phyloP scores from a whole-genome alignment of 179 eudicot species.

The Sideroxylon spinosum region DNA sequence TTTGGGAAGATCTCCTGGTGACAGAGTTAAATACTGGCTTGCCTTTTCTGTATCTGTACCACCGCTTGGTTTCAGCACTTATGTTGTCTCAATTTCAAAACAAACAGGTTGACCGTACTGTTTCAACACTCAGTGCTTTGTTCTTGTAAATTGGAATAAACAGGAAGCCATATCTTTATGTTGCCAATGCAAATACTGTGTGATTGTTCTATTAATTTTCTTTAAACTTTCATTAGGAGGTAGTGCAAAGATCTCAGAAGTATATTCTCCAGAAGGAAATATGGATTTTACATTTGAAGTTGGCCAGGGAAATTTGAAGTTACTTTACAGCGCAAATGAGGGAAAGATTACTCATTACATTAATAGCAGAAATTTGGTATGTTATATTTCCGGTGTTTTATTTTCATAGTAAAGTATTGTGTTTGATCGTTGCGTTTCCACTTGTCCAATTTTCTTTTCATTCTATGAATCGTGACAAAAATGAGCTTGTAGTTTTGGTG shows the following conservation, averaged over 20 bases:
- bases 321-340: constrained; percentile 42
- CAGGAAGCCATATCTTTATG: background rate
- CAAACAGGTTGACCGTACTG: constrained; percentile 44
- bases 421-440: constrained; percentile 1
- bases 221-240: constrained; percentile 16
- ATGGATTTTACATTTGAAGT: constrained; percentile 43
- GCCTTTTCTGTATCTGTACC: constrained; percentile 82
- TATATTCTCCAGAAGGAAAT: constrained; percentile 34
- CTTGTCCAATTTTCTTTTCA: constrained; percentile 5
- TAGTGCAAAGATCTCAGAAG: constrained; percentile 44
- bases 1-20: constrained; percentile 46
- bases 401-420: background rate
- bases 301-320: constrained; percentile 84
- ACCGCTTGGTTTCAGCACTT: constrained; percentile 94
- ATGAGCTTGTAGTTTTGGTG: background rate
- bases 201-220: background rate
- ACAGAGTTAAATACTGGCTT: constrained; percentile 59
- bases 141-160: background rate
- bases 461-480: background rate
- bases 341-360: constrained; percentile 59
- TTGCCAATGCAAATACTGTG: background rate
- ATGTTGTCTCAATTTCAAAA: constrained; percentile 48
- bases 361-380: constrained; percentile 62
- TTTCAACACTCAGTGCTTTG: constrained; percentile 1
- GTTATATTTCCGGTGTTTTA: constrained; percentile 10